Evolutionary conservation across 129 eudicot species (phyloP).

Genomic region (Flaveria sonorensis): DNA sequence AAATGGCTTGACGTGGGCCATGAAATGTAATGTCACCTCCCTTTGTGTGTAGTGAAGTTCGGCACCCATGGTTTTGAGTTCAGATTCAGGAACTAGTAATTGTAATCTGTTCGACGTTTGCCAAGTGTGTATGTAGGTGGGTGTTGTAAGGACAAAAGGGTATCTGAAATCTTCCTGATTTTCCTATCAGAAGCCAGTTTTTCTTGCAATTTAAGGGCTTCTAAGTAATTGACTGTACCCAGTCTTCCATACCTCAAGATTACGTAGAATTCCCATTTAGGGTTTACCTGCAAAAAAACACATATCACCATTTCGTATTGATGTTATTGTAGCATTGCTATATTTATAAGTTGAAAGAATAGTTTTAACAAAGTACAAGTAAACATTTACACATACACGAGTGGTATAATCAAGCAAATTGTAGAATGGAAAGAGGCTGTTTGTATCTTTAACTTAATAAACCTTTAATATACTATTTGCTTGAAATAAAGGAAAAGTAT

Average conservation of each 20-base stretch:
- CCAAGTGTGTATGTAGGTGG: slow-evolving; percentile 99
- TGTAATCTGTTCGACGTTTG: slow-evolving; percentile 81
- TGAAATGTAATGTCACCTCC: slow-evolving; percentile 93
- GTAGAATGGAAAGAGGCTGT: not conserved
- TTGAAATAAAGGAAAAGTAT: too few relatives aligned
- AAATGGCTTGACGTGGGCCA: slow-evolving; percentile 85
- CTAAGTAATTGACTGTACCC: slow-evolving; percentile 70
- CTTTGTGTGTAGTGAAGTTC: slow-evolving; percentile 88
- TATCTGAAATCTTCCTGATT: slow-evolving; percentile 59
- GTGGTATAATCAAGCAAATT: slow-evolving; percentile 2
- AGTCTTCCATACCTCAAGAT: slow-evolving; percentile 80
- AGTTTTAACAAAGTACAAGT: slow-evolving; percentile 14
- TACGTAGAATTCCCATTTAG: slow-evolving; percentile 63
- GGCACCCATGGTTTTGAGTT: slow-evolving; percentile 75
- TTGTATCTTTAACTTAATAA: too few relatives aligned
- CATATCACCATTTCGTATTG: not conserved
- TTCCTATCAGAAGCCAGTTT: slow-evolving; percentile 73
- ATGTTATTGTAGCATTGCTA: not conserved
- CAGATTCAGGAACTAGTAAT: slow-evolving; percentile 68
- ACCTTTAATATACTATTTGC: not conserved
- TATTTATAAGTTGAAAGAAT: slow-evolving; percentile 13
- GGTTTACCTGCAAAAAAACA: too few relatives aligned
- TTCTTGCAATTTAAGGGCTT: slow-evolving; percentile 86
- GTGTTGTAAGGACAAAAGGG: slow-evolving; percentile 77
- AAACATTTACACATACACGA: slow-evolving; percentile 5